phyloP scores from a whole-genome alignment of 208 protist genomes.

The Blastocrithidia nonstop region DNA sequence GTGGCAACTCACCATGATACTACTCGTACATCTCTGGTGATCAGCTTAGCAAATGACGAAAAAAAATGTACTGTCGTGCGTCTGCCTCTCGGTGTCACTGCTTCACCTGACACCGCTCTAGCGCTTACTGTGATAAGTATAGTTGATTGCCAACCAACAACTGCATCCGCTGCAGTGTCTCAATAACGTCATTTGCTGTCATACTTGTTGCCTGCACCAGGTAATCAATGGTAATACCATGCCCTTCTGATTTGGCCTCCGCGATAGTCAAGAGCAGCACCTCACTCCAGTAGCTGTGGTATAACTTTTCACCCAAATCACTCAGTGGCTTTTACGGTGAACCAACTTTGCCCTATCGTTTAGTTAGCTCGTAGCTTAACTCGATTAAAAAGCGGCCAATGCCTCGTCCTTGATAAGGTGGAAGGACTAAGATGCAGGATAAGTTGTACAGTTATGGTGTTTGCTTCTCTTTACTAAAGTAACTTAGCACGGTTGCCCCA shows the following conservation, averaged over 20 bases:
- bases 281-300: conserved; percentile 88
- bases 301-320: conserved; percentile 94
- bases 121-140: conserved; percentile 61
- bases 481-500: conserved; percentile 94
- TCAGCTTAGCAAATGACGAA: conserved; percentile 77
- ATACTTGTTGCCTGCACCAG: conserved; percentile 70
- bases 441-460: conserved; percentile 96
- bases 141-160: conserved; percentile 45
- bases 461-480: conserved; percentile 98
- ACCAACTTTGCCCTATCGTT: conserved; percentile 90
- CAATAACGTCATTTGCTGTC: conserved; percentile 52
- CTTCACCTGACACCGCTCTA: conserved; percentile 58
- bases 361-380: conserved; percentile 96
- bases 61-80: conserved; percentile 67
- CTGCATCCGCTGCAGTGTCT: conserved; percentile 51
- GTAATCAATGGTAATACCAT: conserved; percentile 63
- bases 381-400: conserved; percentile 98
- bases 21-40: conserved; percentile 59
- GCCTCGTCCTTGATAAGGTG: conserved; percentile 90
- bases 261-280: conserved; percentile 69
- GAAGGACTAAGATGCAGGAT: conserved; percentile 98
- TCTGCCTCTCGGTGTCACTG: conserved; percentile 53
- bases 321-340: conserved; percentile 98
- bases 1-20: conserved; percentile 9
- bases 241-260: conserved; percentile 57